Conservation (phyloP, 176 grass and related monocot species). For the Poa annua region DNA sequence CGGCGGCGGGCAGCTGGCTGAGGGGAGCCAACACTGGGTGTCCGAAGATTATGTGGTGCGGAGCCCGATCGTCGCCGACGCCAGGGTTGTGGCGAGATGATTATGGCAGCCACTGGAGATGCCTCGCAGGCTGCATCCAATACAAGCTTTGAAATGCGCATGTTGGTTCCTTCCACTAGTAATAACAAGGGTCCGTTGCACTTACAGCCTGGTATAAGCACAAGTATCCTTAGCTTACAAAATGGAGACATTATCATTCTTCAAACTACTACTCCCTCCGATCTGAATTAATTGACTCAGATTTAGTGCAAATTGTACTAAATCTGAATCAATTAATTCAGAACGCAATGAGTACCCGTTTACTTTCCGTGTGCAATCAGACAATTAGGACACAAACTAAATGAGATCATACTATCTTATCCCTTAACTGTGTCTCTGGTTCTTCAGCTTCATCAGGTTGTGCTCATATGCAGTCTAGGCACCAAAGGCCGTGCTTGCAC, state of each 20-base stretch:
- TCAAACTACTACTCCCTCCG: background rate
- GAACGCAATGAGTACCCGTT: too few relatives aligned
- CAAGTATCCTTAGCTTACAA: background rate
- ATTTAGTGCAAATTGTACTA: too few relatives aligned
- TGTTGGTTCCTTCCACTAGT: background rate
- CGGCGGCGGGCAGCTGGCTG: background rate
- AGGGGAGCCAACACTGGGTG: conserved; percentile 48
- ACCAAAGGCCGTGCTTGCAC: background rate
- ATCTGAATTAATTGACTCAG: too few relatives aligned
- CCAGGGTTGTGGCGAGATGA: conserved; percentile 5
- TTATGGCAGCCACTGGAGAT: background rate
- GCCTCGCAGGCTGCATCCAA: background rate
- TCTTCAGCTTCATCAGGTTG: background rate
- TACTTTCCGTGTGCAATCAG: background rate
- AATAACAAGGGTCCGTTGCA: background rate
- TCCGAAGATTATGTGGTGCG: conserved; percentile 45
- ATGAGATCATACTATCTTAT: background rate
- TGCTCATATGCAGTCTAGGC: background rate
- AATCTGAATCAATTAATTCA: too few relatives aligned
- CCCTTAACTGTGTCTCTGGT: background rate
- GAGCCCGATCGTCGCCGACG: conserved; percentile 53
- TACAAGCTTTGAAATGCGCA: background rate
- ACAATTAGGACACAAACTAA: background rate
- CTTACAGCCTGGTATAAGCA: background rate
- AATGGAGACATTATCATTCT: background rate